Evolutionary conservation across 768 basidiomycete genomes (phyloP).

Genomic region (Termitomyces bulborhizus): DNA sequence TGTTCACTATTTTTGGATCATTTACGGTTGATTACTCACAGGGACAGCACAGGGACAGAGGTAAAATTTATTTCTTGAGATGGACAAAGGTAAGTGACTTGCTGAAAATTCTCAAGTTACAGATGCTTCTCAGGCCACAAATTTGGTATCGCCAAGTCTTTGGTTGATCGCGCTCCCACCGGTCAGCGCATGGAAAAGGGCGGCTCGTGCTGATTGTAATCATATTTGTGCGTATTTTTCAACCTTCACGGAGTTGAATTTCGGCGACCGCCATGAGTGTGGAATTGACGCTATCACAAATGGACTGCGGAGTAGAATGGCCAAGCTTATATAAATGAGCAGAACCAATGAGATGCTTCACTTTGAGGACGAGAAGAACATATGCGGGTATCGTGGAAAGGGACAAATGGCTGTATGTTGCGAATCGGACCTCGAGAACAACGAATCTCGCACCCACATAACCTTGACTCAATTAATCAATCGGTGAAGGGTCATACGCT

Average conservation of each 20-base stretch:
- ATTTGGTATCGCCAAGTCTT: not conserved
- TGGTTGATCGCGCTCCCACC: not conserved
- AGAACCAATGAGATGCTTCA: not conserved
- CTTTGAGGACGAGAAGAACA: not conserved
- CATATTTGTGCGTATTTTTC: not conserved
- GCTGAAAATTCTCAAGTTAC: not conserved
- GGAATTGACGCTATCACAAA: no score
- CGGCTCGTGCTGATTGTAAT: not conserved
- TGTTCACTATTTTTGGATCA: not conserved
- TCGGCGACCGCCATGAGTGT: not conserved
- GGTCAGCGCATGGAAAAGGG: not conserved
- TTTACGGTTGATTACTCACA: not conserved
- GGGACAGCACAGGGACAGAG: not conserved
- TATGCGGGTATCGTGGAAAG: not conserved
- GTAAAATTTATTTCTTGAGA: no score
- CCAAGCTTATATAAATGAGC: not conserved
- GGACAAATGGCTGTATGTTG: not conserved
- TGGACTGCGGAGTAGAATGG: no score
- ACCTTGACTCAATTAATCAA: not conserved
- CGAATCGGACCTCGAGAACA: not conserved
- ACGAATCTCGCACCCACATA: not conserved
- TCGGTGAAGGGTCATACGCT: not conserved
- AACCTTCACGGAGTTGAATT: not conserved
- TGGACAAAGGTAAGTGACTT: not conserved
- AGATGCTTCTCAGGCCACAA: not conserved